Conservation (phyloP, 2,329 filamentous ascomycete species). For the Fusarium brevicatenulatum region DNA sequence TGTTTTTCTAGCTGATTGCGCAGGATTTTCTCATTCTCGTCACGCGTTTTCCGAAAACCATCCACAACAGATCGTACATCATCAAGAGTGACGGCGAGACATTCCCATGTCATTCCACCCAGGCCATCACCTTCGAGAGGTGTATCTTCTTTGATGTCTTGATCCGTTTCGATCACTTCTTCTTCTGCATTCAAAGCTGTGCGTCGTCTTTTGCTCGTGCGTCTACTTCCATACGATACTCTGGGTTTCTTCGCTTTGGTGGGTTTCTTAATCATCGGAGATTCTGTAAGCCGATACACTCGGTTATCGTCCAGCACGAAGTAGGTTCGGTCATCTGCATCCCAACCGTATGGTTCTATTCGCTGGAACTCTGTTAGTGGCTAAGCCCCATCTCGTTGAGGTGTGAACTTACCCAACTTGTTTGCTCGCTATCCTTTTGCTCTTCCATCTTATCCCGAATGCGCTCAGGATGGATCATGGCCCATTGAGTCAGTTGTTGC, state of each 20-base stretch:
- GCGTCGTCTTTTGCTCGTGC: slow-evolving; percentile 79
- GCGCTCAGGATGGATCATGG: slow-evolving; percentile 85
- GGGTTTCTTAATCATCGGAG: slow-evolving; percentile 71
- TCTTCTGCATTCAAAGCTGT: slow-evolving; percentile 52
- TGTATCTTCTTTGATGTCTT: slow-evolving; percentile 48
- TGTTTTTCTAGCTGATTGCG: slow-evolving; percentile 78
- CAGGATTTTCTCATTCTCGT: slow-evolving; percentile 85
- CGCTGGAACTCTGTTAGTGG: slow-evolving; percentile 56
- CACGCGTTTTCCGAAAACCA: slow-evolving; percentile 77
- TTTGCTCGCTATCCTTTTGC: slow-evolving; percentile 82
- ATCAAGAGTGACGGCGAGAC: slow-evolving; percentile 81
- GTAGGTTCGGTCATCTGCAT: slow-evolving; percentile 85
- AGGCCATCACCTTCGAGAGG: slow-evolving; percentile 68
- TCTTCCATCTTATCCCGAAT: slow-evolving; percentile 89
- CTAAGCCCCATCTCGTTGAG: neutral
- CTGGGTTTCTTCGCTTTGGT: slow-evolving; percentile 73
- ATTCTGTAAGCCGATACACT: slow-evolving; percentile 87
- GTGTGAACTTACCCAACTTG: slow-evolving; percentile 76
- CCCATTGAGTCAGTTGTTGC: slow-evolving; percentile 90
- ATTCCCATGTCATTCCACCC: slow-evolving; percentile 88
- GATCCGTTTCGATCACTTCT: slow-evolving; percentile 50
- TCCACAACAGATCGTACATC: slow-evolving; percentile 80
- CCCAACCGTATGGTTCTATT: slow-evolving; percentile 89
- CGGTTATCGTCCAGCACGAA: slow-evolving; percentile 94
- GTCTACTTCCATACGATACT: slow-evolving; percentile 58